Evolutionary conservation across 2,329 filamentous ascomycete genomes (phyloP).

Genomic region (Colletotrichum lupini): DNA sequence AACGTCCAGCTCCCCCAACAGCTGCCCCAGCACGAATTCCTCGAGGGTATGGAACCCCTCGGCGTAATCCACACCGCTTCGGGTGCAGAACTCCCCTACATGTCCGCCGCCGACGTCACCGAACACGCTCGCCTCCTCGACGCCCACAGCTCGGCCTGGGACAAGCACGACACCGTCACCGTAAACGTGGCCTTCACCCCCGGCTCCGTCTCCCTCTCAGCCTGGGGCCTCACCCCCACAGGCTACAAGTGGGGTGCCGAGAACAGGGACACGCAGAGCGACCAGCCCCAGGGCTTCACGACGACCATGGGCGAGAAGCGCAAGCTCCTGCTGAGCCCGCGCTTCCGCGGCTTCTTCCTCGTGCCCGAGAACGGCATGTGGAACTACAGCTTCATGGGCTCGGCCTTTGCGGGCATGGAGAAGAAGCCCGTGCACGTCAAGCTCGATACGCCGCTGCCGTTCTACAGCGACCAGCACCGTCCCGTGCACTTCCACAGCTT

Average conservation of each 20-base stretch:
- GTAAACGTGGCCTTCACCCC: constrained; percentile 97
- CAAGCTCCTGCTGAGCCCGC: constrained; percentile 91
- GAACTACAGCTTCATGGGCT: constrained; percentile 99
- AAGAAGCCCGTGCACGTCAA: constrained; percentile 93
- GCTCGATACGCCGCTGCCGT: constrained; percentile 88
- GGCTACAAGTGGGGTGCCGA: constrained; percentile 98
- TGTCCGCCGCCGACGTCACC: constrained; percentile 94
- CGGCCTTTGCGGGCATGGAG: constrained; percentile 85
- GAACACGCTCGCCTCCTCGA: constrained; percentile 93
- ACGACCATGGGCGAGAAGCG: constrained; percentile 95
- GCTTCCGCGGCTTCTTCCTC: constrained; percentile 95
- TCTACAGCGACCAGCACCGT: constrained; percentile 93
- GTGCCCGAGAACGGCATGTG: constrained; percentile 90
- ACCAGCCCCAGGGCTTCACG: constrained; percentile 93
- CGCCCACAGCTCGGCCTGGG: constrained; percentile 75
- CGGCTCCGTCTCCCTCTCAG: constrained; percentile 92
- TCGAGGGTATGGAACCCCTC: constrained; percentile 87
- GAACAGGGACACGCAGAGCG: constrained; percentile 92
- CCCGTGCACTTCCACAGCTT: constrained; percentile 98
- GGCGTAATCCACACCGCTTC: constrained; percentile 96
- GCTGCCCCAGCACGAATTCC: constrained; percentile 90
- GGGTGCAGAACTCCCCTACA: constrained; percentile 94
- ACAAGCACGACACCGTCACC: constrained; percentile 89
- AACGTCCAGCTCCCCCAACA: constrained; percentile 92
- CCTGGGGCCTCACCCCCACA: constrained; percentile 90